Base-by-base conservation (phyloP, 2,329 filamentous ascomycete genomes). In the Diaporthe eres region DNA sequence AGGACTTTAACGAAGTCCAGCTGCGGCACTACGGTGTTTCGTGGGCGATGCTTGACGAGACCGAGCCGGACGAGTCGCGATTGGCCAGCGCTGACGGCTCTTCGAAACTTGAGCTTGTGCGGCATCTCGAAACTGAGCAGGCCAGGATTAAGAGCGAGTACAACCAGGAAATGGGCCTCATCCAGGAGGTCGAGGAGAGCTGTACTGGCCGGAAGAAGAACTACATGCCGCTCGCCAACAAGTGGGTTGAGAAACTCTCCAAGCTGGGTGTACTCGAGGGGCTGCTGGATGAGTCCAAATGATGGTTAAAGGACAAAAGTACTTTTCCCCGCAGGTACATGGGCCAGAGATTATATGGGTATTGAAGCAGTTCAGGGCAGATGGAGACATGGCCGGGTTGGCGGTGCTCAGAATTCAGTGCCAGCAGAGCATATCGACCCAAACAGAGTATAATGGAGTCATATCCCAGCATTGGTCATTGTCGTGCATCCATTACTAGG, bases 201-300 rank as follows among this genome's bases (percentile, higher is more conserved):
- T 90, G 91, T 4, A 84, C 85, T 31, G 88, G 88, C 39, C 86
- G 92, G 3, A 89, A 90, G 79, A 89, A 91, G 80, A 94, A 97
- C 80, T 94, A 94, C 80, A 92, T 90, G 0, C 90, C 91, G 0
- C 90, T 92, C 0, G 87, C 96, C 31, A 91, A 94, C 79, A 86
- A 84, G 51, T 96, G 94, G 92, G 83, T 96, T 60, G 88, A 89
- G 78, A 90, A 90, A 77, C 87, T 97, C 75, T 93, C 93, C 1
- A 90, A 92, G 76, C 92, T 93, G 79, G 91, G 90, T 1, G 84
- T 90, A 2, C 82, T 97, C 74, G 85, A 87, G 78, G 84, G 87
- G 49, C 79, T 86, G 63, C 72, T 78, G 34, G 74, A 78, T n/a
- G 76, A 79, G 51, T 74, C 57, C 67, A 74, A 73, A 70, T 70